Conservation (phyloP, 371 early-diverging fungal species). For the Astathelohania contejeani region DNA sequence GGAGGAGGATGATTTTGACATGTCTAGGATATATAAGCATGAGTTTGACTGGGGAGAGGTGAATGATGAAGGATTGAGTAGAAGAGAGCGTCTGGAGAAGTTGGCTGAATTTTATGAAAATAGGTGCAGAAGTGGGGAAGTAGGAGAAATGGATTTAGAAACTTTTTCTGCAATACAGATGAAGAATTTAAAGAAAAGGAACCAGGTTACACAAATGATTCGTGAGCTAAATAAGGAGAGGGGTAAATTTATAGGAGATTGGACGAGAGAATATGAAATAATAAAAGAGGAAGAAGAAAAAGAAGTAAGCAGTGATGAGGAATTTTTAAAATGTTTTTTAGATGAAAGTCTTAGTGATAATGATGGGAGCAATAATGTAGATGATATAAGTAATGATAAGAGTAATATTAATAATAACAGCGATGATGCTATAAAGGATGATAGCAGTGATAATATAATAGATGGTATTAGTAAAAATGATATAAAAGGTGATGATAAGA, state of each 20-base stretch:
- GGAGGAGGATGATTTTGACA: background rate
- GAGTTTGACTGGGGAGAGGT: conserved; percentile 19
- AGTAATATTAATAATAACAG: too few species aligned
- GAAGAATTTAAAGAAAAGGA: conserved; percentile 35
- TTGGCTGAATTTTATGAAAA: conserved; percentile 27
- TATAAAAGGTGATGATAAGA: too few species aligned
- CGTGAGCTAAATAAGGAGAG: conserved; percentile 10
- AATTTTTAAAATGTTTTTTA: too few species aligned
- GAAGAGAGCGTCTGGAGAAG: conserved; percentile 16
- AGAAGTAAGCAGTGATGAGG: too few species aligned
- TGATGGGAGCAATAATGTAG: too few species aligned
- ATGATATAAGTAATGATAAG: too few species aligned
- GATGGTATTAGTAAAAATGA: too few species aligned
- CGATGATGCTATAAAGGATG: too few species aligned
- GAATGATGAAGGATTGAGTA: conserved; percentile 11
- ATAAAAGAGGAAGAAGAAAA: conserved; percentile 7
- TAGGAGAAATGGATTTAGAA: background rate
- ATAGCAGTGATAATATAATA: too few species aligned
- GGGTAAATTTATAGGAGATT: conserved; percentile 22
- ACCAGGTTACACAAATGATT: conserved; percentile 19
- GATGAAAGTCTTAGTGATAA: too few species aligned
- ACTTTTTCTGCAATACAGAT: conserved; percentile 25
- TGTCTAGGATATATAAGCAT: background rate
- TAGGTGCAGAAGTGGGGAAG: conserved; percentile 8
- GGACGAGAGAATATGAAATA: conserved; percentile 8